Evolutionary conservation across 371 early-diverging fungal species (phyloP).

Genomic region (Batkoa obscura): DNA sequence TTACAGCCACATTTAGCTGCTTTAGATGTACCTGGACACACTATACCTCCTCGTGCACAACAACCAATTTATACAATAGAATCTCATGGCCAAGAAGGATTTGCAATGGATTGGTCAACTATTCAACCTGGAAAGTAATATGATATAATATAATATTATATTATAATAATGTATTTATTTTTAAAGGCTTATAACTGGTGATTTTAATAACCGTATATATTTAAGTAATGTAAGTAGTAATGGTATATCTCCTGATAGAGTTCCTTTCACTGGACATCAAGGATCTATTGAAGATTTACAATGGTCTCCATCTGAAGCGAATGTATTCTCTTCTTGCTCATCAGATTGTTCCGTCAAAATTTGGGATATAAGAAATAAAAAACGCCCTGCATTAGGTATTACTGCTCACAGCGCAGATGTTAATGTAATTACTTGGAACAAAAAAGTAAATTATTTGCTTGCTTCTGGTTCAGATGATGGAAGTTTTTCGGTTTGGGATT

Average conservation of each 20-base stretch:
- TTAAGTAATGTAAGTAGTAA: constrained; percentile 42
- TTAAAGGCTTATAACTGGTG: constrained; percentile 71
- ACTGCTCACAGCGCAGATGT: constrained; percentile 75
- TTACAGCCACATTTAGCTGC: constrained; percentile 44
- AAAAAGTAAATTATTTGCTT: constrained; percentile 52
- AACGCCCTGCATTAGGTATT: constrained; percentile 49
- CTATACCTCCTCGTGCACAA: constrained; percentile 33
- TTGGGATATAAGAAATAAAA: constrained; percentile 79
- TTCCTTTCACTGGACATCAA: constrained; percentile 62
- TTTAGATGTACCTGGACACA: constrained; percentile 58
- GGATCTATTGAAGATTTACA: constrained; percentile 88
- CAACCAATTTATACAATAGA: constrained; percentile 60
- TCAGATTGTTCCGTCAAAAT: constrained; percentile 79
- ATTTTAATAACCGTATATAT: constrained; percentile 56
- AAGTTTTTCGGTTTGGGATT: constrained; percentile 85
- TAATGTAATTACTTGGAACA: constrained; percentile 92
- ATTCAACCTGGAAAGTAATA: constrained; percentile 34
- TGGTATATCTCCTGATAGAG: constrained; percentile 44
- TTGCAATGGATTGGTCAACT: constrained; percentile 84
- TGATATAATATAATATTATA: background rate
- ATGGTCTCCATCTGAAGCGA: constrained; percentile 80
- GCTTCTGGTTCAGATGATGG: constrained; percentile 92
- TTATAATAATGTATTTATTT: background rate
- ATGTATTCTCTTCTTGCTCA: constrained; percentile 82
- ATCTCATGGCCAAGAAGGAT: constrained; percentile 77